phyloP scores from a whole-genome alignment of 148 eudicot genomes.

The Camellia japonica region DNA sequence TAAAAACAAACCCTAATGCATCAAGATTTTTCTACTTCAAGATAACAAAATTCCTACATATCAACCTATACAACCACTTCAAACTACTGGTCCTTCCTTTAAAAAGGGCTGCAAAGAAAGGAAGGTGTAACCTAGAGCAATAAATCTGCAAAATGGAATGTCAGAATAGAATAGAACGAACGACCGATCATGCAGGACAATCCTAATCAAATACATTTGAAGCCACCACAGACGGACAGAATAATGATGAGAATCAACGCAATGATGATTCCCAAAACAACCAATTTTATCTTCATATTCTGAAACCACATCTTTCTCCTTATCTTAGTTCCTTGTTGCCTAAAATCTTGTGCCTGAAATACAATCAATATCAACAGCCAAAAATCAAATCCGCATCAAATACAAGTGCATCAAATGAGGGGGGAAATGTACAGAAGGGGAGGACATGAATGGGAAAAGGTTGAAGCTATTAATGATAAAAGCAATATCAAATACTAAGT shows the following conservation, averaged over 20 bases:
- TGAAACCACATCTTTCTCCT: constrained; percentile 45
- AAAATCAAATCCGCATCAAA: neutral
- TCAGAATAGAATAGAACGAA: too few relatives aligned
- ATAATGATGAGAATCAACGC: constrained; percentile 32
- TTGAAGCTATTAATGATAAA: too few relatives aligned
- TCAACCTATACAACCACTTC: constrained; percentile 2
- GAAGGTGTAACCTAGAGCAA: neutral
- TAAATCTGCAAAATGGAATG: neutral
- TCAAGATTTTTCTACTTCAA: neutral
- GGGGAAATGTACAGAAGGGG: too few relatives aligned
- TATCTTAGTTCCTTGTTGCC: constrained; percentile 41
- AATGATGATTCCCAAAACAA: constrained; percentile 25
- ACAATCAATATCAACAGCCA: neutral
- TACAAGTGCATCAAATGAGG: neutral
- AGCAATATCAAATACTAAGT: too few relatives aligned
- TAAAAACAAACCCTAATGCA: neutral
- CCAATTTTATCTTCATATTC: constrained; percentile 47
- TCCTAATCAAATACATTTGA: constrained; percentile 17
- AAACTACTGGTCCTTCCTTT: neutral
- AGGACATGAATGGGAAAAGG: too few relatives aligned
- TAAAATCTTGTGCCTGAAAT: constrained; percentile 41
- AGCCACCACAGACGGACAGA: constrained; percentile 34
- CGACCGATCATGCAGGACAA: neutral
- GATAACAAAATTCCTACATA: constrained; percentile 8
- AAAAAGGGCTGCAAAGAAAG: constrained; percentile 3